Evolutionary conservation across 164 flowering plant species (phyloP), one percentile per base, ranked within the genome.

Genomic region (Pachysandra terminalis): DNA sequence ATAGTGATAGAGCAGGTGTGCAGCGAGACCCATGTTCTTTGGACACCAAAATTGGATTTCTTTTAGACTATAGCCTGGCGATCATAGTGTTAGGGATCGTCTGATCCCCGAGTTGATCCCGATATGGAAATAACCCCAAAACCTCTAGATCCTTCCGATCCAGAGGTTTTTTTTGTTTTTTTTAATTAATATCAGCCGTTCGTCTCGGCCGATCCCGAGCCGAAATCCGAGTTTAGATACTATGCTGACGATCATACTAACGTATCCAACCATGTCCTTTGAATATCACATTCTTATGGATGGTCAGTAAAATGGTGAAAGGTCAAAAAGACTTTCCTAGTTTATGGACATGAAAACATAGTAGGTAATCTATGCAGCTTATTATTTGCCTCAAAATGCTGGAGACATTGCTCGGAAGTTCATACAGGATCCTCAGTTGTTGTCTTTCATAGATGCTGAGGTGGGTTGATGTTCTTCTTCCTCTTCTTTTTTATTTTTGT

Each of bases 401-500:
- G 99, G 99, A 61, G 80, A 77, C 80, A 85, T 92, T 67, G 97
- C 99, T 73, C 84, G 96, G 59, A 92, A 87, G 78, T 89, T 75
- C 79, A 92, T 95, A 49, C 80, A 79, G 68, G 99, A 95, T 83
- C 90, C 96, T 1, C 80, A 88, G 65, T 65, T 95, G 73, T 68
- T 95, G 78, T 89, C 94, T 65, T 95, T 89, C 74, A 92, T 95
- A 62, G 99, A 95, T 83, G 97, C 96, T 48, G 97, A 95, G 97
- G 97, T 95, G 60, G 28, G 65, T 40, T 55, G 10, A 37, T 22
- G 60, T 27, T 52, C 45, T 52, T 32, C 7, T 32, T 32, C 37
- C 37, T 32, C 37, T 32, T 7, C 37, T 32, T 32, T n/a, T n/a
- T n/a, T n/a, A n/a, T n/a, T 68, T 75, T 63, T 59, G 27, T 19